Evolutionary conservation across 2,329 filamentous ascomycete genomes (phyloP).

Genomic region (Calonectria hongkongensis): DNA sequence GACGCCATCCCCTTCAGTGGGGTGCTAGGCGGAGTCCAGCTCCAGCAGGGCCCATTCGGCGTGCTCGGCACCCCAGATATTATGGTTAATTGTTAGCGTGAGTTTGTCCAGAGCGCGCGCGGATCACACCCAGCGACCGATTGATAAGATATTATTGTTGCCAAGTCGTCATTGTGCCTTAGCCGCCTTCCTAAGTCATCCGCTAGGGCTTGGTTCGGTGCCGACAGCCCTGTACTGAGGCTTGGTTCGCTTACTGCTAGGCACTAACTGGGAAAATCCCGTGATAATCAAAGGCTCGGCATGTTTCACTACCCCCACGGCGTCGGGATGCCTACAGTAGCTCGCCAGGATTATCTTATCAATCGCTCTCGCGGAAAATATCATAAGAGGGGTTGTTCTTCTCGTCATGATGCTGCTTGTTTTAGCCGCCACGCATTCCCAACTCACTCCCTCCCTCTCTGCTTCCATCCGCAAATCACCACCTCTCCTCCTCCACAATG

Average conservation of each 20-base stretch:
- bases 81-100: constrained; percentile 22
- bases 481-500: not conserved
- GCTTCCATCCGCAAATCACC: too few species aligned
- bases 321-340: constrained; percentile 3
- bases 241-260: constrained; percentile 11
- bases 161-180: constrained; percentile 22
- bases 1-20: constrained; percentile 4
- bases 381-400: constrained; percentile 15
- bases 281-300: constrained; percentile 8
- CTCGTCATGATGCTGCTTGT: not conserved
- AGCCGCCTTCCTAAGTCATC: constrained; percentile 19
- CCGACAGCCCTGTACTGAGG: constrained; percentile 7
- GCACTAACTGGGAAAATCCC: not conserved
- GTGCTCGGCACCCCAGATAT: constrained; percentile 22
- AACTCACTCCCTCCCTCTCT: too few species aligned
- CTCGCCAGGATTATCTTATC: constrained; percentile 17
- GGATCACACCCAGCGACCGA: not conserved
- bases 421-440: not conserved
- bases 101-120: not conserved
- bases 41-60: constrained; percentile 11
- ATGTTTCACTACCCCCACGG: constrained; percentile 25
- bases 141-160: constrained; percentile 20
- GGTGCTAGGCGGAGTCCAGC: constrained; percentile 4
- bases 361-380: not conserved
- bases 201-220: not conserved